Base-by-base conservation (phyloP, 2,329 filamentous ascomycete genomes). In the Neofusicoccum cordaticola region DNA sequence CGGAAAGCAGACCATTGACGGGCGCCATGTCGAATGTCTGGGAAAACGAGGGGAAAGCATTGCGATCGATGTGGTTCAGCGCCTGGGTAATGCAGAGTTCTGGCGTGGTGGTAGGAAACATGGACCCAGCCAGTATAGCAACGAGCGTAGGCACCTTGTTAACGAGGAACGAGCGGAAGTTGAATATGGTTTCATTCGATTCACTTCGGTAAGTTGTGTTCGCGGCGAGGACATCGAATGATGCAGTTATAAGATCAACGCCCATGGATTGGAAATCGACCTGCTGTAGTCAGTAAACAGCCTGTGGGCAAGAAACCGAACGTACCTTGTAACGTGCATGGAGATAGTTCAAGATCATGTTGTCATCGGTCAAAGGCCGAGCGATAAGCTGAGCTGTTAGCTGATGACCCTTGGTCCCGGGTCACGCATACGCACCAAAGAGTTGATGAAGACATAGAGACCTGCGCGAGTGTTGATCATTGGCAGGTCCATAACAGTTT, bases 181-280 rank as follows among this genome's bases (percentile, higher is more conserved):
- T 79, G 65, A 93, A 89, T 64, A 91, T 84, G 0, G 83, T 84
- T 61, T 86, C 82, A 17, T 77, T 75, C 8, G 85, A 80, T 71
- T 89, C 86, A 53, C 45, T 65, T 22, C 52, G 45, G 19, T 64
- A 64, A 6, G 51, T 48, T 4, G 90, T 90, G 71, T 96, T 96
- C 41, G 93, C 91, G 37, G 93, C 91, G 15, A 99, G 82, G 4
- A 96, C 85, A 71, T 98, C 93, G 72, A 99, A 98, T 0, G 93
- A 89, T 1, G 93, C 92, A 9, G 94, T 85, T 47, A 98, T 90
- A 1, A 98, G 82, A 71, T 97, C 93, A 62, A 92, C 87, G 0
- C 91, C 87, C 50, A 92, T 88, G 12, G 86, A 84, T 75, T 94
- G 90, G 47, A 90, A 84, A 71, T 97, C 90, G 44, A 90, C 90